Evolutionary conservation across 805 yeast species (phyloP).

Genomic region (Candida saitoana): DNA sequence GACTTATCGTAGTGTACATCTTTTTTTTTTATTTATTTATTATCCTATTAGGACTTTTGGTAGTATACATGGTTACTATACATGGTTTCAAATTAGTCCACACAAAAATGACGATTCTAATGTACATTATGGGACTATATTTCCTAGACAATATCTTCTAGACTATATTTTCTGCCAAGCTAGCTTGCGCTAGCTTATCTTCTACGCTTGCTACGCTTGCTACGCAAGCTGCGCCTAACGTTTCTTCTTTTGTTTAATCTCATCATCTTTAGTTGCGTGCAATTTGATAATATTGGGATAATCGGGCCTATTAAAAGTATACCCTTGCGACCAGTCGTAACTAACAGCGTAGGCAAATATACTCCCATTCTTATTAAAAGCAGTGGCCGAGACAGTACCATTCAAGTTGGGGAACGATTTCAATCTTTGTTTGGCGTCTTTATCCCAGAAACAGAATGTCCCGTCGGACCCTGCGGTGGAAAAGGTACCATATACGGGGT

Average conservation of each 20-base stretch:
- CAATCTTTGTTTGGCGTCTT: constrained; percentile 82
- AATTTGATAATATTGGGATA: constrained; percentile 72
- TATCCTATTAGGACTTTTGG: no score
- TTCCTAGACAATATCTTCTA: no score
- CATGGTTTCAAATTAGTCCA: no score
- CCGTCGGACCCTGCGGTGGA: constrained; percentile 96
- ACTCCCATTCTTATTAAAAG: constrained; percentile 78
- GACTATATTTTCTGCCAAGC: no score
- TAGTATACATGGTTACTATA: no score
- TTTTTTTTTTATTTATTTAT: no score
- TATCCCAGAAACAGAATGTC: constrained; percentile 91
- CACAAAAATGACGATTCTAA: no score
- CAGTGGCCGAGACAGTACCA: constrained; percentile 68
- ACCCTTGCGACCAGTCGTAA: constrained; percentile 96
- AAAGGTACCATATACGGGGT: constrained; percentile 87
- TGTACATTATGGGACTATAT: no score
- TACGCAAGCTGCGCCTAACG: constrained; percentile 7
- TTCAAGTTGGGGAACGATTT: constrained; percentile 70
- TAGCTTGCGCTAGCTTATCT: no score
- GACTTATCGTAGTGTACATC: no score
- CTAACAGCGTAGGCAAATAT: constrained; percentile 88
- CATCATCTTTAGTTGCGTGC: constrained; percentile 83
- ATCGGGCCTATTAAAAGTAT: constrained; percentile 69
- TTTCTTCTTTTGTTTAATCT: constrained; percentile 61
- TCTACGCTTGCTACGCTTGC: no score